Evolutionary conservation across 805 yeast species (phyloP).

Genomic region (Naumovozyma baii): DNA sequence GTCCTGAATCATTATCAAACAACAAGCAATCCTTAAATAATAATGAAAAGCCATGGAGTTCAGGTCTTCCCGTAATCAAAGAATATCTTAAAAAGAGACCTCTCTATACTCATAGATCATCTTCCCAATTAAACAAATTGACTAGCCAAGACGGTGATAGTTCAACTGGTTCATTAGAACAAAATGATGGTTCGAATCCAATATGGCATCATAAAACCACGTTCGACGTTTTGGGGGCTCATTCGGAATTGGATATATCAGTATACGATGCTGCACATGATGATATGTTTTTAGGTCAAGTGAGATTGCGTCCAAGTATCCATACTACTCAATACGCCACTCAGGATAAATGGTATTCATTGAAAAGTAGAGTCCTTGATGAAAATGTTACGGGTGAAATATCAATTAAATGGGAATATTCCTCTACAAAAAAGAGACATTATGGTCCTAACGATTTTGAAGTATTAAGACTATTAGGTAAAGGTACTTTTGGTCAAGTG

Average conservation of each 20-base stretch:
- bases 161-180: background rate
- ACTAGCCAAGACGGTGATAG: constrained; percentile 6
- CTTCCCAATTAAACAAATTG: constrained; percentile 34
- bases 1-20: constrained; percentile 43
- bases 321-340: constrained; percentile 26
- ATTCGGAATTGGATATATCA: constrained; percentile 79
- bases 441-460: constrained; percentile 94
- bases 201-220: constrained; percentile 88
- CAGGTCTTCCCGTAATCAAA: constrained; percentile 16
- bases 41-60: constrained; percentile 6
- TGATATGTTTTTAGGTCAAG: constrained; percentile 82
- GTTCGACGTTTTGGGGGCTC: constrained; percentile 82
- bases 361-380: constrained; percentile 64
- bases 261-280: constrained; percentile 77
- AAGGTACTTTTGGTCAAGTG: constrained; percentile 97
- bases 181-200: constrained; percentile 43
- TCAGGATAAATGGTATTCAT: constrained; percentile 64
- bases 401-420: constrained; percentile 64
- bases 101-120: constrained; percentile 36
- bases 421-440: constrained; percentile 57
- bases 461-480: constrained; percentile 80
- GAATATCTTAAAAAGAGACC: constrained; percentile 30
- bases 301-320: constrained; percentile 56
- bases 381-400: constrained; percentile 74
- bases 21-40: constrained; percentile 3